Percentiles rank a stretch among this genome's conserved stretches.
These are phyloP conservation scores for Avena sativa DNA, from an alignment of 176 grass and related monocot genomes.

Conservation along the genomic window DNA sequence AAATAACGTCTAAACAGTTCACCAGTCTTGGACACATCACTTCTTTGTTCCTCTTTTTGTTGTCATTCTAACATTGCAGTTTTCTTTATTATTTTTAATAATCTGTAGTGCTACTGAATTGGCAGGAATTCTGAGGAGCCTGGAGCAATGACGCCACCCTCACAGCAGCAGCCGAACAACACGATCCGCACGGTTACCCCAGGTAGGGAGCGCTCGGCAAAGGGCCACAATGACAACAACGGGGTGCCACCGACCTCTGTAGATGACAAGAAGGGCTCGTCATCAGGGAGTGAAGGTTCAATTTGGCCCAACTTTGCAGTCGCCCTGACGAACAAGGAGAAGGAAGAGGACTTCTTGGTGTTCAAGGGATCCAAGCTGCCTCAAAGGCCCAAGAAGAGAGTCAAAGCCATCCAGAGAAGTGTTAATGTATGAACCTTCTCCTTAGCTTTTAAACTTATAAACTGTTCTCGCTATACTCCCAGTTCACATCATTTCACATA, in stretches of 20 bases:
- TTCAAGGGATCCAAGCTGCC: slow-evolving; percentile 97
- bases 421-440: slow-evolving; percentile 69
- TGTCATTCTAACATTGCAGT: slow-evolving; percentile 14
- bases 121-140: slow-evolving; percentile 65
- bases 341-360: slow-evolving; percentile 91
- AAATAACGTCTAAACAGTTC: not conserved
- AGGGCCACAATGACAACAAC: slow-evolving; percentile 45
- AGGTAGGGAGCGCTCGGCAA: slow-evolving; percentile 43
- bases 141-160: slow-evolving; percentile 53
- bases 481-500: slow-evolving; percentile 33
- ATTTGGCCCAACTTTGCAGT: slow-evolving; percentile 83
- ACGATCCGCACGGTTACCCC: slow-evolving; percentile 38
- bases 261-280: slow-evolving; percentile 77
- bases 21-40: not conserved
- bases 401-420: slow-evolving; percentile 86
- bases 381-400: slow-evolving; percentile 93
- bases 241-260: slow-evolving; percentile 36
- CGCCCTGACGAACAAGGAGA: slow-evolving; percentile 86
- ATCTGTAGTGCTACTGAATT: slow-evolving; percentile 35
- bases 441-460: slow-evolving; percentile 29
- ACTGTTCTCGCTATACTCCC: slow-evolving; percentile 17
- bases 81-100: slow-evolving; percentile 42
- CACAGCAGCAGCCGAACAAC: slow-evolving; percentile 58
- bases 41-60: not conserved
- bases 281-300: slow-evolving; percentile 72